Conservation (phyloP, 257 asterid species). For the Solanum habrochaites region DNA sequence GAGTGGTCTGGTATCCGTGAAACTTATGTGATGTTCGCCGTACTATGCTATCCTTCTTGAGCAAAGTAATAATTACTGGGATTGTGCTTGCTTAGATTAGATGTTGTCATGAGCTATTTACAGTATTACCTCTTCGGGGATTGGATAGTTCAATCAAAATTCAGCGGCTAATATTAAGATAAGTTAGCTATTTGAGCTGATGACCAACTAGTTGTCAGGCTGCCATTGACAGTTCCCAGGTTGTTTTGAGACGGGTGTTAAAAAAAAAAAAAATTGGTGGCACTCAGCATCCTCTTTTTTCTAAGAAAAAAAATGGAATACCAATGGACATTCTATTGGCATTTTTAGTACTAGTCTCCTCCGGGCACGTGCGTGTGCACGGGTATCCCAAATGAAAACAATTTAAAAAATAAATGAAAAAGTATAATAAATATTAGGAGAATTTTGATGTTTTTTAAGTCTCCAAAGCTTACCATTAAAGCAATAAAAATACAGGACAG, state of each 20-base stretch:
- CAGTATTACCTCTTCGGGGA: not conserved
- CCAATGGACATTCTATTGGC: not conserved
- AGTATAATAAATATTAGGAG: too few species aligned
- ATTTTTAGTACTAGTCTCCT: too few species aligned
- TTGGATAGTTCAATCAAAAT: not conserved
- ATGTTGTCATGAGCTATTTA: not conserved
- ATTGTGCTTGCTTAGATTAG: not conserved
- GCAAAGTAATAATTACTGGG: conserved; percentile 36
- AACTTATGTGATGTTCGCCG: conserved; percentile 53
- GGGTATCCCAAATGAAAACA: too few species aligned
- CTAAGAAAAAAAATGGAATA: not conserved
- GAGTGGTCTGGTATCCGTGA: conserved; percentile 47
- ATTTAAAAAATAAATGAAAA: too few species aligned
- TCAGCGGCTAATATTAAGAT: not conserved
- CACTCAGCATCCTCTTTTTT: not conserved
- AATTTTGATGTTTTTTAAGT: too few species aligned
- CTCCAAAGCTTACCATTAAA: too few species aligned
- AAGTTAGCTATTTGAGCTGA: not conserved
- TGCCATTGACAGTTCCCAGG: not conserved
- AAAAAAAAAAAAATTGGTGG: not conserved
- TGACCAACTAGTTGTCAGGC: not conserved
- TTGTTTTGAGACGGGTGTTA: not conserved
- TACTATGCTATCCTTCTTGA: conserved; percentile 64
- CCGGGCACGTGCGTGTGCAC: too few species aligned
- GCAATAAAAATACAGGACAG: too few species aligned